Conservation (phyloP, 2,329 filamentous ascomycete species). For the Colletotrichum sp. region DNA sequence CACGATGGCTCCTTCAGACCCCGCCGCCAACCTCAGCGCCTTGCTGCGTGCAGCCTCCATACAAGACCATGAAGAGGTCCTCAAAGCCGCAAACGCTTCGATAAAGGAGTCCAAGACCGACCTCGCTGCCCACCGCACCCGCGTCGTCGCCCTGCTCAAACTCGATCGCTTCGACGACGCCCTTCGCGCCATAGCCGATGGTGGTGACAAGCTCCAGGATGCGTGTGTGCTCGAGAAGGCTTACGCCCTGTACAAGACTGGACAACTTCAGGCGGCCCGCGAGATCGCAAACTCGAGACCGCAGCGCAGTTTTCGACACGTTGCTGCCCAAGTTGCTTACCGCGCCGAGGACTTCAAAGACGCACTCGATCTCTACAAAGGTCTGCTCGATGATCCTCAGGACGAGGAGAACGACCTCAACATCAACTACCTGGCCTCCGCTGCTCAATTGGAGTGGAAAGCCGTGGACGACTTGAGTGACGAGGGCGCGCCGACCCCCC, state of each 20-base stretch:
- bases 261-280: slow-evolving; percentile 68
- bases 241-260: slow-evolving; percentile 85
- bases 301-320: slow-evolving; percentile 50
- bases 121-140: slow-evolving; percentile 68
- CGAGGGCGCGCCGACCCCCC: slow-evolving; percentile 41
- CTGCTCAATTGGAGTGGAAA: slow-evolving; percentile 76
- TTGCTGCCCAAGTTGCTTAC: slow-evolving; percentile 74
- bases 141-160: slow-evolving; percentile 77
- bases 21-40: slow-evolving; percentile 56
- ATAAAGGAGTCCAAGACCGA: slow-evolving; percentile 67
- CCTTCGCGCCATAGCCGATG: slow-evolving; percentile 69
- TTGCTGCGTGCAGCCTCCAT: slow-evolving; percentile 62
- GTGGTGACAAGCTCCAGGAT: slow-evolving; percentile 64
- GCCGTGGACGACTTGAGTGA: slow-evolving; percentile 47
- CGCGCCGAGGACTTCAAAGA: slow-evolving; percentile 75
- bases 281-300: slow-evolving; percentile 37
- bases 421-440: slow-evolving; percentile 77
- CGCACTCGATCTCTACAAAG: slow-evolving; percentile 67
- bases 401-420: slow-evolving; percentile 73
- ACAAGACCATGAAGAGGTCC: slow-evolving; percentile 76
- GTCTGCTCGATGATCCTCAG: slow-evolving; percentile 55
- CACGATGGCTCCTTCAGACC: slow-evolving; percentile 46
- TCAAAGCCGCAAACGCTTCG: slow-evolving; percentile 67
- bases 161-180: slow-evolving; percentile 85
- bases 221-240: slow-evolving; percentile 72